These are phyloP conservation scores for Colletotrichum gloeosporioides DNA, from an alignment of 2,329 filamentous ascomycete genomes.

Conservation along the genomic window DNA sequence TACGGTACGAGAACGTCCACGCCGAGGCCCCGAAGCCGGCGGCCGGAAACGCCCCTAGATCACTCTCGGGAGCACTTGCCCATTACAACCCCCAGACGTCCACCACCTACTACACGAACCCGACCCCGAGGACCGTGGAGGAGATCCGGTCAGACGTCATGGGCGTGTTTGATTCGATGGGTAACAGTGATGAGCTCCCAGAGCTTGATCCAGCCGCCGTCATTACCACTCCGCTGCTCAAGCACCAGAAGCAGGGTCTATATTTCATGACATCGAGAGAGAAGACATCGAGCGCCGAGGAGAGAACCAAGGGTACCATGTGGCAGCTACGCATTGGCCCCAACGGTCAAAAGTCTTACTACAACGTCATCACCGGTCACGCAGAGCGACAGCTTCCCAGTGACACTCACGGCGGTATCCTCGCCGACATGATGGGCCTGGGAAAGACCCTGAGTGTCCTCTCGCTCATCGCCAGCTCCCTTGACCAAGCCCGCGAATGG, in stretches of 20 bases:
- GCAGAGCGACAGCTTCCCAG: constrained; percentile 64
- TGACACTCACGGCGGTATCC: constrained; percentile 74
- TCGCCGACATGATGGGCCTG: constrained; percentile 90
- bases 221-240: constrained; percentile 73
- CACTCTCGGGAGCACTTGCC: constrained; percentile 22
- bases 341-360: constrained; percentile 66
- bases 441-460: constrained; percentile 88
- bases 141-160: constrained; percentile 86
- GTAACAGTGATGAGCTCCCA: constrained; percentile 76
- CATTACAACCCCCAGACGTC: constrained; percentile 14
- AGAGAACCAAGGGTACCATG: constrained; percentile 72
- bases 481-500: constrained; percentile 69
- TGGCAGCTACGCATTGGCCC: constrained; percentile 69
- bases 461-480: constrained; percentile 73
- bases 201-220: constrained; percentile 69
- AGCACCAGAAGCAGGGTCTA: constrained; percentile 89
- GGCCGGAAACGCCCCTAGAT: constrained; percentile 33
- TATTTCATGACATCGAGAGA: constrained; percentile 87
- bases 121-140: constrained; percentile 71
- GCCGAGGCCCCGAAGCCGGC: constrained; percentile 47
- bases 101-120: constrained; percentile 25
- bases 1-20: constrained; percentile 81
- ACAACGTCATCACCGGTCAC: constrained; percentile 85
- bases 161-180: constrained; percentile 85
- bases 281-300: constrained; percentile 58